Evolutionary conservation across 257 asterid genomes (phyloP), one percentile per base, ranked within the genome.

Genomic region (Solanum dulcamara): DNA sequence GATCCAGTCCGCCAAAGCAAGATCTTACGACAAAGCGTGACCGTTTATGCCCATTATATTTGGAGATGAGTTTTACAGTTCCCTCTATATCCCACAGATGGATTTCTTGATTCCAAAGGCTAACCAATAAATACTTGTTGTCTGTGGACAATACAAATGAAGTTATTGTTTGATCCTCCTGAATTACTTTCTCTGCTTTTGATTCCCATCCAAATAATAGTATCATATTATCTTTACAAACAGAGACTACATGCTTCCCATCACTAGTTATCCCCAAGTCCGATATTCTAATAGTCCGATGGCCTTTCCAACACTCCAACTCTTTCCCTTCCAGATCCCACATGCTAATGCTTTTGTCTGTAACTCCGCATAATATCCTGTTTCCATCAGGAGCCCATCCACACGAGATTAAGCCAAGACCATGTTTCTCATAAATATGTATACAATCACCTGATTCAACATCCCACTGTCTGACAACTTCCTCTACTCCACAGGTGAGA

Each of bases 311-410:
- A 81, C 94, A 89, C 33, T 95, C 93, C 15, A 95, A 51, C 88
- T 96, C 99, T 89, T 93, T 95, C 66, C 99, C 98, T 35, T 92
- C 96, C 79, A 91, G 86, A 87, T 94, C 98, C 98, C 98, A 95
- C 98, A 90, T 89, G 87, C 80, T 84, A 87, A 96, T 91, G 90
- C 97, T 96, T 90, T 89, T 95, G 88, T 96, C 98, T 51, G 93
- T 89, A 66, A 90, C 92, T 87, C 99, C 97, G 28, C 92, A 86
- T 85, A 94, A 94, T 84, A 96, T 84, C 79, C 88, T 87, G 87
- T 90, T 87, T 77, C 97, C 97, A 80, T 96, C 92, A 7, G 94
- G 92, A 79, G 94, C 90, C 99, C 99, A 96, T 24, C 90, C 97
- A 89, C 97, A 96, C 17, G 99, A 96, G 83, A 96, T 89, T 88